Evolutionary conservation across 345 rosid species (phyloP).

Genomic region (Salix arbutifolia): DNA sequence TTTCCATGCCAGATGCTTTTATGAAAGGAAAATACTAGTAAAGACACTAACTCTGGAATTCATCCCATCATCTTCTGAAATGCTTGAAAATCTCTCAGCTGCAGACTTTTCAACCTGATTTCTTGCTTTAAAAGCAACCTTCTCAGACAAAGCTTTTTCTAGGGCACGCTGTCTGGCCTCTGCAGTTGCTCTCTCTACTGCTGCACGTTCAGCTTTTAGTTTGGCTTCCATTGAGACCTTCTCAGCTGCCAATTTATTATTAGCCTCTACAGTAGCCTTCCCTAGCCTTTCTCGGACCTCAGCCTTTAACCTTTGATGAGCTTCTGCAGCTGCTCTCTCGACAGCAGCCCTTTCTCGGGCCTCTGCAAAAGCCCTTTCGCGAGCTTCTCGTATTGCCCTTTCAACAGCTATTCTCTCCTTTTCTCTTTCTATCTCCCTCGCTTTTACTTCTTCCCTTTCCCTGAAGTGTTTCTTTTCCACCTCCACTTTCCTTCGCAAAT

Average conservation of each 20-base stretch:
- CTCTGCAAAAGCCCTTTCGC: slow-evolving; percentile 89
- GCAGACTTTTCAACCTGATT: slow-evolving; percentile 40
- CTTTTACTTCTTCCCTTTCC: slow-evolving; percentile 51
- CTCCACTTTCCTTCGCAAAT: slow-evolving; percentile 38
- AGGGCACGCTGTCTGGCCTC: slow-evolving; percentile 91
- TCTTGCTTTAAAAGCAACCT: slow-evolving; percentile 42
- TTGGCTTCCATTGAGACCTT: slow-evolving; percentile 61
- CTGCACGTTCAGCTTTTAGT: slow-evolving; percentile 80
- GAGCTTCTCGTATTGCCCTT: slow-evolving; percentile 91
- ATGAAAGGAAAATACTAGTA: neutral
- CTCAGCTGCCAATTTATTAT: slow-evolving; percentile 36
- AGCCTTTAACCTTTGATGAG: slow-evolving; percentile 46
- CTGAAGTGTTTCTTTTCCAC: slow-evolving; percentile 28
- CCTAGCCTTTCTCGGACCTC: slow-evolving; percentile 53
- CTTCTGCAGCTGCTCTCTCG: slow-evolving; percentile 64
- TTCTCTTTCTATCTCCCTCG: slow-evolving; percentile 51
- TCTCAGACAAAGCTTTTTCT: slow-evolving; percentile 75
- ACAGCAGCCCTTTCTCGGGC: slow-evolving; percentile 74
- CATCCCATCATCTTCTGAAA: slow-evolving; percentile 40
- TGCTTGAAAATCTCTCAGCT: slow-evolving; percentile 46
- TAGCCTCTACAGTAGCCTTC: slow-evolving; percentile 47
- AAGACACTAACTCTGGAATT: slow-evolving; percentile 13
- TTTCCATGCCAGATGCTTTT: neutral
- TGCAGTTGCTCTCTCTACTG: slow-evolving; percentile 86
- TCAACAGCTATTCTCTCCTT: slow-evolving; percentile 79